A percentile compares a stretch with the other conserved stretches of the same genome.
Conservation (phyloP, 2,329 filamentous ascomycete species). For the Colletotrichum sidae region DNA sequence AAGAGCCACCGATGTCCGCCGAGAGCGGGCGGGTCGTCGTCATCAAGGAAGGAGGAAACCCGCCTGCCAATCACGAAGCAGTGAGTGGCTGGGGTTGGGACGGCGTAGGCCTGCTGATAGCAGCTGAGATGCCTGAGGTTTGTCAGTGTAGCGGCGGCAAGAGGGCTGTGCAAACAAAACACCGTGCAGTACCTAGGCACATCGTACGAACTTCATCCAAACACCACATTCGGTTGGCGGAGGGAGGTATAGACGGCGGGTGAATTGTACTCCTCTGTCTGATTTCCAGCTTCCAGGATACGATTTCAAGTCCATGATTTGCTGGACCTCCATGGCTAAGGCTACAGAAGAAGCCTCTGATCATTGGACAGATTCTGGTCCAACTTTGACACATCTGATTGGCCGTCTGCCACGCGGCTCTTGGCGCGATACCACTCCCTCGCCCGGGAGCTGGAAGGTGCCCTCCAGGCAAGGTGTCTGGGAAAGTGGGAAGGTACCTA, state of each 20-base stretch:
- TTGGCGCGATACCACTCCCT: slow-evolving; percentile 20
- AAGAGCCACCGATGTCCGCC: slow-evolving; percentile 34
- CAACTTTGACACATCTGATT: slow-evolving; percentile 2
- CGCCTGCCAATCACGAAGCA: slow-evolving; percentile 22
- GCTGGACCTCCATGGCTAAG: too few relatives aligned
- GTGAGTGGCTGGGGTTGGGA: slow-evolving; percentile 12
- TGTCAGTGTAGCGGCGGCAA: too few relatives aligned
- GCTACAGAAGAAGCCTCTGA: background rate
- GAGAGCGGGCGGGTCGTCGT: slow-evolving; percentile 36
- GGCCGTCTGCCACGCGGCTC: slow-evolving; percentile 21
- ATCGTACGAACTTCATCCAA: slow-evolving; percentile 21
- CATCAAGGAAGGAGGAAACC: slow-evolving; percentile 26
- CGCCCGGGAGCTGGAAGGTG: too few relatives aligned
- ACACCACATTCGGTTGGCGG: slow-evolving; percentile 1
- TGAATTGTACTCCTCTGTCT: too few relatives aligned
- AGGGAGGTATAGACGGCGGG: background rate
- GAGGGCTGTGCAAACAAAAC: slow-evolving; percentile 19
- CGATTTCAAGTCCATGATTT: background rate
- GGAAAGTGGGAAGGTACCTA: too few relatives aligned
- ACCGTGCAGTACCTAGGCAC: too few relatives aligned
- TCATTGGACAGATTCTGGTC: slow-evolving; percentile 6
- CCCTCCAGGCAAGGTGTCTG: too few relatives aligned
- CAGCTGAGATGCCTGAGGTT: slow-evolving; percentile 4
- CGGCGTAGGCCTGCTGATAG: slow-evolving; percentile 23
- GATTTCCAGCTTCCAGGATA: too few relatives aligned